Evolutionary conservation across 139 green algal genomes (phyloP), one percentile per base, ranked within the genome.

Genomic region (Bryopsis sp.): DNA sequence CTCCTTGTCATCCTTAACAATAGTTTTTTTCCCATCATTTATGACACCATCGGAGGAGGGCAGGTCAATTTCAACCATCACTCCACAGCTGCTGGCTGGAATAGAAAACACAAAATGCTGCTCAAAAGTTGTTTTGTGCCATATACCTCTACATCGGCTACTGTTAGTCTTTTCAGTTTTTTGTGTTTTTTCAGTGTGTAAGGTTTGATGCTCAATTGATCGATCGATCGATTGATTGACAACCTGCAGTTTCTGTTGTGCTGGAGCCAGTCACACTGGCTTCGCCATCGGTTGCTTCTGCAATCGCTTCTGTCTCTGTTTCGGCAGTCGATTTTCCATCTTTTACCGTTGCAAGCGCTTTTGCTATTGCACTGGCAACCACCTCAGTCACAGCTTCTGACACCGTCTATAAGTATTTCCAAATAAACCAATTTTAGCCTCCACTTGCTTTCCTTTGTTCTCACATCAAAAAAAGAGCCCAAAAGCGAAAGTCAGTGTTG

Each of bases 381-480:
- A 67, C 59, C 39, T 67, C 34, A 19, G 59, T 29, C 6, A 67
- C 59, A 24, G 59, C 59, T 26, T 8, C 5, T 8, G 59, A 26
- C 5, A 67, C 59, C 6, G 19, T 24, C 59, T 67, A 29, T 39
- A 67, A n/a, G n/a, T n/a, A n/a, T n/a, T n/a, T n/a, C n/a, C 32
- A 43, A 47, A 4, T 29, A 29, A 43, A 47, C 26, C 33, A n/a
- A 43, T 26, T 39, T 29, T 19, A 43, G 34, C 6, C 7, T n/a
- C 6, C 59, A 22, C 6, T 4, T 5, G 28, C 4, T n/a, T 67
- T 28, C 7, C 29, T 43, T 47, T 19, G 19, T 54, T 54, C 11
- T 11, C 11, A 26, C 43, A 54, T 11, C 43, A 54, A 54, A 19
- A 54, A 54, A 54, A 54, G 43, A 54, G 11, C 43, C 11, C 43